phyloP scores from a whole-genome alignment of 2,329 filamentous ascomycete genomes.

The Claviceps quebecensis region DNA sequence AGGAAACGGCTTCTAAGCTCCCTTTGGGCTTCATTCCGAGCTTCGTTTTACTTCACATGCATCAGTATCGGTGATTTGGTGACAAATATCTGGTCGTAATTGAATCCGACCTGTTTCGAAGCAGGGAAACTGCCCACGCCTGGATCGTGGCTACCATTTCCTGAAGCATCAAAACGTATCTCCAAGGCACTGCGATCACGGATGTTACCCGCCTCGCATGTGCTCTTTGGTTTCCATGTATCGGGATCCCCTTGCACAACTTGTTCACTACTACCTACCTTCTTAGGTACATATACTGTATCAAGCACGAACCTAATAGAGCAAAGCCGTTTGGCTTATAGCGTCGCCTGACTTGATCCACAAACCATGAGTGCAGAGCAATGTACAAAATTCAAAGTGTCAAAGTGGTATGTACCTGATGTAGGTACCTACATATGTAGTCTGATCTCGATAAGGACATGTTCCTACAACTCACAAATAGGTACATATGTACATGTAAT shows the following conservation, averaged over 20 bases:
- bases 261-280: no score
- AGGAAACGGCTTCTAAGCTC: no score
- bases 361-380: neutral
- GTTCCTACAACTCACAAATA: neutral
- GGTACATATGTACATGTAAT: neutral
- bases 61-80: neutral
- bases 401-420: neutral
- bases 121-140: neutral
- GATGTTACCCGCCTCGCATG: no score
- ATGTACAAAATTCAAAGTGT: neutral
- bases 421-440: no score
- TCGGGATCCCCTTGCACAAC: no score
- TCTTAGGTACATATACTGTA: no score
- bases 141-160: neutral
- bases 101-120: constrained; percentile 5
- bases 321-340: no score
- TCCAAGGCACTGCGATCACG: no score
- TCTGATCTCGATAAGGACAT: neutral
- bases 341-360: neutral
- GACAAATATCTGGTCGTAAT: neutral
- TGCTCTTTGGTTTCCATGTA: no score
- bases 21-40: no score
- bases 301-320: no score
- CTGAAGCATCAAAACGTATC: constrained; percentile 1
- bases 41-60: neutral